Evolutionary conservation across 2,329 filamentous ascomycete species (phyloP).

Genomic region (Talaromyces rugulosus): DNA sequence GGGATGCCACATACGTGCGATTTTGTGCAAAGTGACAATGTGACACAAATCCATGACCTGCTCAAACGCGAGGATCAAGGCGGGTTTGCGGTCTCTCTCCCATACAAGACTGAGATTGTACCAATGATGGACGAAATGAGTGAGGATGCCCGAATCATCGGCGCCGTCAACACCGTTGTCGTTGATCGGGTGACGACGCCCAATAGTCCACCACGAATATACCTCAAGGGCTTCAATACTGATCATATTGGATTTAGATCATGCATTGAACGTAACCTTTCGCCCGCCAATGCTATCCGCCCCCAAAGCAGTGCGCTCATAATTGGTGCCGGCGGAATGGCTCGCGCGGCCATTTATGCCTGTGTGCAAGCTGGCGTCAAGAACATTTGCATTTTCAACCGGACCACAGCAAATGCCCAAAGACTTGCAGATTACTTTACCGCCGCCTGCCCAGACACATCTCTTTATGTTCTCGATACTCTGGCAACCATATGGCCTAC

Average conservation of each 20-base stretch:
- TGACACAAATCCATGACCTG: conserved; percentile 61
- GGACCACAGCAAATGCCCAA: conserved; percentile 31
- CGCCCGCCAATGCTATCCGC: conserved; percentile 64
- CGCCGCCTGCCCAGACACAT: conserved; percentile 4
- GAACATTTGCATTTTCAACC: conserved; percentile 36
- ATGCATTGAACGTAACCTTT: conserved; percentile 67
- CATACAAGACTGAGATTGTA: conserved; percentile 70
- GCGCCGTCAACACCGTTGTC: conserved; percentile 71
- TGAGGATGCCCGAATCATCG: conserved; percentile 68
- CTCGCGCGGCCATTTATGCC: conserved; percentile 38
- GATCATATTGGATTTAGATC: conserved; percentile 77
- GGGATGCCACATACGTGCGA: conserved; percentile 66
- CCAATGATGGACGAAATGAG: conserved; percentile 63
- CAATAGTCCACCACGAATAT: conserved; percentile 55
- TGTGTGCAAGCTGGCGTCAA: conserved; percentile 36
- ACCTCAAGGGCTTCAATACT: conserved; percentile 73
- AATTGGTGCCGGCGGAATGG: conserved; percentile 56
- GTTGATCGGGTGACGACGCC: conserved; percentile 54
- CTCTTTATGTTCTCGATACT: conserved; percentile 25
- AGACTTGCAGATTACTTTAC: conserved; percentile 35
- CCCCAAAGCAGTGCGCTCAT: conserved; percentile 55
- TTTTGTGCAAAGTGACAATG: conserved; percentile 58
- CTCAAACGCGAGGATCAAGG: conserved; percentile 65
- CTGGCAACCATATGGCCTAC: conserved; percentile 29
- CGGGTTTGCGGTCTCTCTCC: conserved; percentile 66